Evolutionary conservation across 2,329 filamentous ascomycete genomes (phyloP).

Genomic region (Penicillium sp.): DNA sequence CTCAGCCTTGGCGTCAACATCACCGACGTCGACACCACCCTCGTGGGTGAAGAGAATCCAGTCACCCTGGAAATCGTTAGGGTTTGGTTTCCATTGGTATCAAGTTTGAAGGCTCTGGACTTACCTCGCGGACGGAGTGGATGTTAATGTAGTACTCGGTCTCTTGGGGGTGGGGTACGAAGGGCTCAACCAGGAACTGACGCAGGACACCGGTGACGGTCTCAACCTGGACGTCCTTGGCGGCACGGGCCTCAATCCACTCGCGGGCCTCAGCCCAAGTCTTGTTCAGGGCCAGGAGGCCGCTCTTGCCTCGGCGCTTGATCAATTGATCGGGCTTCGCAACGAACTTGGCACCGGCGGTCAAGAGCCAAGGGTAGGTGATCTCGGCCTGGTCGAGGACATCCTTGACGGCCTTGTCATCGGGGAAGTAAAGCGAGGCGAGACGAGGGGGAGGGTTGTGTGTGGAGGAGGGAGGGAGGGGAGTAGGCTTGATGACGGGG

Average conservation of each 20-base stretch:
- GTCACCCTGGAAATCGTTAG: conserved; percentile 65
- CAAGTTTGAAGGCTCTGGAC: conserved; percentile 29
- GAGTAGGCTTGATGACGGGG: conserved; percentile 94
- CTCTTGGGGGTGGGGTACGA: conserved; percentile 89
- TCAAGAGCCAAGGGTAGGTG: conserved; percentile 93
- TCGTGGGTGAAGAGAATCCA: conserved; percentile 99
- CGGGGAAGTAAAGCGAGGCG: conserved; percentile 87
- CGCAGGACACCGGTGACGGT: conserved; percentile 80
- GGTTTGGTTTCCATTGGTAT: neutral
- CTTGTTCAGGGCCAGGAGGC: conserved; percentile 94
- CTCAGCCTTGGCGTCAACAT: conserved; percentile 98
- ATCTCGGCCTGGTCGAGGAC: conserved; percentile 93
- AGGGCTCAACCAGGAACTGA: conserved; percentile 97
- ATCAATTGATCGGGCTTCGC: conserved; percentile 99
- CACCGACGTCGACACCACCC: conserved; percentile 98
- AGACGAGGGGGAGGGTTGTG: conserved; percentile 92
- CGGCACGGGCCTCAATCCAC: conserved; percentile 88
- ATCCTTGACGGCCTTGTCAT: conserved; percentile 73
- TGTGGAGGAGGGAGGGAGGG: conserved; percentile 73
- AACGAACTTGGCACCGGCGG: conserved; percentile 81
- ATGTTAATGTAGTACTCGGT: conserved; percentile 99
- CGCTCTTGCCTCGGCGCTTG: conserved; percentile 99
- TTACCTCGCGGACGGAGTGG: conserved; percentile 98
- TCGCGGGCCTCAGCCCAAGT: conserved; percentile 88
- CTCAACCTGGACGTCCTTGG: conserved; percentile 91